Conservation (phyloP, 805 yeast genomes). For the Ogataea pignaliae region DNA sequence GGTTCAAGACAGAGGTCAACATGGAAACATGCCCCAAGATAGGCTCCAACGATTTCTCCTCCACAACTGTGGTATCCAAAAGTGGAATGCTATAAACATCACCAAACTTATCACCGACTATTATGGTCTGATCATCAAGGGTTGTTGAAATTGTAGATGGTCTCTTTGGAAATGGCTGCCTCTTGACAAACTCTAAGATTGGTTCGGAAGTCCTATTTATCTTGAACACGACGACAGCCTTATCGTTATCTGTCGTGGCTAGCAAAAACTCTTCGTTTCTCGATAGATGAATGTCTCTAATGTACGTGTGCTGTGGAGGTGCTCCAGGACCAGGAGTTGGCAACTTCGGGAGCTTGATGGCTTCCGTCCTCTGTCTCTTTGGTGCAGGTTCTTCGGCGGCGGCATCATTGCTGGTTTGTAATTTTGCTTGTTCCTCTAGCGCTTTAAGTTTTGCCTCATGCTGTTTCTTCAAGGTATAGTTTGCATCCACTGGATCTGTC, state of each 20-base stretch:
- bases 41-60: conserved; percentile 52
- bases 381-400: conserved; percentile 6
- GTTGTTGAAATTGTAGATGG: conserved; percentile 78
- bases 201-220: conserved; percentile 24
- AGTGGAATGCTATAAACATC: conserved; percentile 73
- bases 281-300: conserved; percentile 57
- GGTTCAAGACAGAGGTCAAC: conserved; percentile 71
- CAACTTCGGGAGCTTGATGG: conserved; percentile 40
- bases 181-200: conserved; percentile 50
- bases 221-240: conserved; percentile 65
- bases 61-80: conserved; percentile 31
- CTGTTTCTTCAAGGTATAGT: conserved; percentile 41
- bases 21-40: conserved; percentile 94
- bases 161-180: conserved; percentile 83
- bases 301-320: conserved; percentile 60
- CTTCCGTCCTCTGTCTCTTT: conserved; percentile 30
- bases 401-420: conserved; percentile 16
- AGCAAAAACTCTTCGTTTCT: conserved; percentile 52
- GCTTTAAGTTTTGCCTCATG: conserved; percentile 37
- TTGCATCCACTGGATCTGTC: conserved; percentile 54
- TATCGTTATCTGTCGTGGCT: conserved; percentile 78
- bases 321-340: conserved; percentile 68
- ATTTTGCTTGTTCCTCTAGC: conserved; percentile 27
- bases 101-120: conserved; percentile 93
- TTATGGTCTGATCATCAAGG: conserved; percentile 43